Base-by-base conservation (phyloP, 805 yeast species). In the Saccharomycopsis babjevae region DNA sequence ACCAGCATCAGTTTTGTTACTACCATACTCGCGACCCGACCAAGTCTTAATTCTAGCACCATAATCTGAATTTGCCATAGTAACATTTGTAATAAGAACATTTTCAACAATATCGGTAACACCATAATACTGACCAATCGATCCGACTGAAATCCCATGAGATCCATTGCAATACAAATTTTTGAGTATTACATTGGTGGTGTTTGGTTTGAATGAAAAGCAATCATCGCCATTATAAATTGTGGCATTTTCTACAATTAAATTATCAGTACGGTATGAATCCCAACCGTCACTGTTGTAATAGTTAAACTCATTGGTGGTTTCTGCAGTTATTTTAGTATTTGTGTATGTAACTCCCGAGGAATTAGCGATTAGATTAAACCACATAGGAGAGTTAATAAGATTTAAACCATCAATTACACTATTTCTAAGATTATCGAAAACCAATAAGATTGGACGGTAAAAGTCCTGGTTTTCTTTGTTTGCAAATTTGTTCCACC, bases 241-340 rank as follows among this genome's bases (percentile, higher is more conserved):
- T 10, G 62, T 60, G 22, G 60, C 62, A 38, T 60, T 60, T 46
- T 60, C 62, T 34, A 60, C 11, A 6, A 57, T 16, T 11, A 60
- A 32, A 28, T 60, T 42, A n/a, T 32, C 16, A 5, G 60, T 30
- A 57, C 62, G 52, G 34, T 60, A 60, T 15, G 60, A 38, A 40
- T 60, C 62, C 62, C 62, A 60, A 4, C 62, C 62, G 54, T 60
- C 62, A 30, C 60, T 60, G 50, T 60, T 60, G 36, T 60, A 57
- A 28, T 28, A 57, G 8, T 54, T 13, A 43, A 57, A 50, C n/a
- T 18, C 15, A 16, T 57, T 60, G 28, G n/a, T 60, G 18, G 60
- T 52, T 4, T 54, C 5, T 6, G 50, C 60, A 54, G 52, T 38
- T 13, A 60, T 60, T n/a, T 52, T 30, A 34, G 62, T 60, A 28